These are phyloP conservation scores for Botrytis sinoallii DNA, from an alignment of 2,329 filamentous ascomycete genomes.

Conservation along the genomic window DNA sequence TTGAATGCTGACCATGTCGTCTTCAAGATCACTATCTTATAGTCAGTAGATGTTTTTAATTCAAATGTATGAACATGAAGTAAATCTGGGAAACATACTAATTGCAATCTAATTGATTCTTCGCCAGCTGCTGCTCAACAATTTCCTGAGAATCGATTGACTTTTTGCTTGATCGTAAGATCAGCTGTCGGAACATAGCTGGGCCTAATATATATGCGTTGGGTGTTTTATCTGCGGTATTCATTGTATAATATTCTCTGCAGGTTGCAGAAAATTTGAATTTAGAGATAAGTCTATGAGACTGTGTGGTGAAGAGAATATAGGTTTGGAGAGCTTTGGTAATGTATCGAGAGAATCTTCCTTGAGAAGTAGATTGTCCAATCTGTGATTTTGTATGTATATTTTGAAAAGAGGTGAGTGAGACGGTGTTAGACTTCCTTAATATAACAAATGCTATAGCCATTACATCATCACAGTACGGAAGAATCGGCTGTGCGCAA, in stretches of 20 bases:
- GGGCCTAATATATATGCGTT: background rate
- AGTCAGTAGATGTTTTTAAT: background rate
- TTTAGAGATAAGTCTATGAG: background rate
- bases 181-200: background rate
- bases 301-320: background rate
- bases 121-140: no score
- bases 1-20: background rate
- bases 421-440: background rate
- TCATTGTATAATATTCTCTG: background rate
- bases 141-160: fast-evolving
- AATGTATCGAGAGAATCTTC: background rate
- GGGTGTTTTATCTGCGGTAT: background rate
- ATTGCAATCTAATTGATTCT: no score
- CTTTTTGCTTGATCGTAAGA: background rate
- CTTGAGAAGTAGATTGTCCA: background rate
- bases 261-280: background rate
- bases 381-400: background rate
- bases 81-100: background rate
- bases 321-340: background rate
- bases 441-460: background rate
- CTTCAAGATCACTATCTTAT: background rate
- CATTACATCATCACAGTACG: background rate
- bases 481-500: background rate
- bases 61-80: no score
- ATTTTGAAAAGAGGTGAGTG: background rate